Evolutionary conservation across 2,329 filamentous ascomycete species (phyloP), one percentile per base, ranked within the genome.

Genomic region (Ceratocystis diversiconidia): DNA sequence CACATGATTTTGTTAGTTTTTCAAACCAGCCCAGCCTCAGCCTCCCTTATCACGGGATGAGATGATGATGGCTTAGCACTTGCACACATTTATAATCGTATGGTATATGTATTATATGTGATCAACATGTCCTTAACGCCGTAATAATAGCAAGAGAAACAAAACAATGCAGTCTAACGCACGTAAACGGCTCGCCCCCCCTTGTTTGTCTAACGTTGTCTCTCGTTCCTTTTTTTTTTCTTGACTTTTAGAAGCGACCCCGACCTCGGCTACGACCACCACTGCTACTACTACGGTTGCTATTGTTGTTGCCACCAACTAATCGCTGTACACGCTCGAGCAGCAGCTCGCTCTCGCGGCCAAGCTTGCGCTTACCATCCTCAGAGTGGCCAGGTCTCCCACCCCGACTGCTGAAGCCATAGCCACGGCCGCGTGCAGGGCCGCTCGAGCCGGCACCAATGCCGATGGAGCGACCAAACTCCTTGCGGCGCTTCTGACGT

Each of bases 321-420:
- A 91, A 77, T 71, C 80, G 82, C 76, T 85, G 84, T 32, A 90
- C 84, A 74, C 84, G 86, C 71, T 88, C 85, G 62, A 92, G 75
- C 70, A 94, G 71, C 43, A 89, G 80, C 48, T 80, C 82, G 70
- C 88, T 89, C 77, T 92, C 88, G 65, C 87, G 79, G 1, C 89
- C 89, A 57, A 94, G 73, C 75, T 87, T 89, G 72, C 85, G 79
- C 76, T 86, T 83, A 7, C 87, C 87, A 71, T 85, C 82, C 70
- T 78, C 74, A 69, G 71, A 25, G 15, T 63, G 44, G 25, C 55
- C 41, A 41, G 36, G 3, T 15, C 36, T 41, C 36, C 36, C 62
- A 28, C 57, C 62, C 1, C 57, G 5, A 1, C 65, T 36, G 19
- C 61, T 61, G 19, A 61, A 43, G 5, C 22, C 46, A 15, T 46